These are phyloP conservation scores for Parastagonospora nodorum DNA, from an alignment of 2,329 filamentous ascomycete species.

Conservation along the genomic window DNA sequence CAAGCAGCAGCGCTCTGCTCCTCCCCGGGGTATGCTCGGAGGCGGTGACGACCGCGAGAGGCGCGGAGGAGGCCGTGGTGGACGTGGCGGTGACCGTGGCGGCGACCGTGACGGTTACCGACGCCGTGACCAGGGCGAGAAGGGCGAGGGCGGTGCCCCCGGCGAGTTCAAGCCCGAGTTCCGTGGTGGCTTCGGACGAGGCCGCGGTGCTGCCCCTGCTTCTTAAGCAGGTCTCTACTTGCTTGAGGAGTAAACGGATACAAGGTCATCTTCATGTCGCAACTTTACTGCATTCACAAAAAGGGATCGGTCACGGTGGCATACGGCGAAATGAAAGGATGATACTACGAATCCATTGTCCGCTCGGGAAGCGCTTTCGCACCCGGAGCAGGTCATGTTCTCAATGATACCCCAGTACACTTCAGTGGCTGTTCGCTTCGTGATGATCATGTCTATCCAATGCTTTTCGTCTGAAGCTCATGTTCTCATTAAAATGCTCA, in stretches of 20 bases:
- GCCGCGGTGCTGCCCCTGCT: slow-evolving; percentile 45
- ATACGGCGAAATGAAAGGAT: slow-evolving; percentile 46
- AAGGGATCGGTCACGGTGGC: slow-evolving; percentile 39
- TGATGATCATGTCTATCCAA: background rate
- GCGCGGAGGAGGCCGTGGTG: slow-evolving; percentile 70
- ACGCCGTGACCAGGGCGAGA: slow-evolving; percentile 73
- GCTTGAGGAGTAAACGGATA: slow-evolving; percentile 25
- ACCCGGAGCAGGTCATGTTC: slow-evolving; percentile 34
- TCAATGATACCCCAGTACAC: slow-evolving; percentile 45
- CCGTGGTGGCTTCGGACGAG: slow-evolving; percentile 51
- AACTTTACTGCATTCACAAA: slow-evolving; percentile 40
- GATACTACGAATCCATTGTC: slow-evolving; percentile 45
- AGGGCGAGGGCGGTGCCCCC: slow-evolving; percentile 46
- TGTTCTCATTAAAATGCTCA: slow-evolving; percentile 14
- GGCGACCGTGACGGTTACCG: slow-evolving; percentile 84
- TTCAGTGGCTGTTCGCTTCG: slow-evolving; percentile 24
- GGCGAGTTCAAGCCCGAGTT: slow-evolving; percentile 52
- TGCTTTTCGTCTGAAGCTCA: background rate
- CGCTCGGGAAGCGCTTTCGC: slow-evolving; percentile 28
- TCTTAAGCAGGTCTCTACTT: slow-evolving; percentile 37
- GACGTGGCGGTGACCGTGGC: slow-evolving; percentile 75
- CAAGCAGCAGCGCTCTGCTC: slow-evolving; percentile 99
- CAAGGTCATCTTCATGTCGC: slow-evolving; percentile 30
- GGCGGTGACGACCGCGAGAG: slow-evolving; percentile 77
- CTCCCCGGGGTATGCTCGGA: slow-evolving; percentile 97